Conservation (phyloP, 352 stramenopile species). For the Phytopythium boreale region DNA sequence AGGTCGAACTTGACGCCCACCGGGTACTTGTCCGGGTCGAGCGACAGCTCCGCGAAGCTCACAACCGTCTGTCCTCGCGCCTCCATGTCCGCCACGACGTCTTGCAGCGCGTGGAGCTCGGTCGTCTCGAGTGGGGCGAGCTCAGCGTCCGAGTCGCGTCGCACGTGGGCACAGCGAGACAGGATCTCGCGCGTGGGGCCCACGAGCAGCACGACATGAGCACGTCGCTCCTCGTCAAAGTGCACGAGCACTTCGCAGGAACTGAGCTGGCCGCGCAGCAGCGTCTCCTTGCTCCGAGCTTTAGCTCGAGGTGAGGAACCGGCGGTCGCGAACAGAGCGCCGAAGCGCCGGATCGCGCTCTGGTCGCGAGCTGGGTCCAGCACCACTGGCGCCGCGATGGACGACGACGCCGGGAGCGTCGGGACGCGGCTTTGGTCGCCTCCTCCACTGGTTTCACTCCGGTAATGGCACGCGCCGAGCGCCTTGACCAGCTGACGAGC, state of each 20-base stretch:
- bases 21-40: slow-evolving; percentile 37
- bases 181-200: slow-evolving; percentile 47
- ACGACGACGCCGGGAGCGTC: slow-evolving; percentile 30
- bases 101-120: slow-evolving; percentile 38
- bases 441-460: slow-evolving; percentile 16
- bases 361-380: slow-evolving; percentile 45
- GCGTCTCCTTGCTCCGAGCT: slow-evolving; percentile 11
- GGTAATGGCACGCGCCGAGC: slow-evolving; percentile 37
- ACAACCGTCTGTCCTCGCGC: slow-evolving; percentile 41
- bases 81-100: slow-evolving; percentile 46
- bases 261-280: slow-evolving; percentile 41
- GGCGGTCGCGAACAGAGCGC: slow-evolving; percentile 28
- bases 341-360: slow-evolving; percentile 46
- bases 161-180: slow-evolving; percentile 43
- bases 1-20: slow-evolving; percentile 56
- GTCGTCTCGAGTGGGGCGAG: slow-evolving; percentile 31
- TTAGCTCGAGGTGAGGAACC: slow-evolving; percentile 14
- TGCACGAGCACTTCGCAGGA: slow-evolving; percentile 55
- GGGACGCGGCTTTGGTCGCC: slow-evolving; percentile 17
- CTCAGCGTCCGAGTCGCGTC: slow-evolving; percentile 10
- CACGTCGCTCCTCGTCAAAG: slow-evolving; percentile 46
- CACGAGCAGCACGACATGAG: slow-evolving; percentile 45
- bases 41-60: slow-evolving; percentile 48
- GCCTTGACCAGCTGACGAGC: slow-evolving; percentile 40
- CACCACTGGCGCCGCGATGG: slow-evolving; percentile 36